Base-by-base conservation (phyloP, 176 grass and related monocot genomes). In the Saccharum officinarum region DNA sequence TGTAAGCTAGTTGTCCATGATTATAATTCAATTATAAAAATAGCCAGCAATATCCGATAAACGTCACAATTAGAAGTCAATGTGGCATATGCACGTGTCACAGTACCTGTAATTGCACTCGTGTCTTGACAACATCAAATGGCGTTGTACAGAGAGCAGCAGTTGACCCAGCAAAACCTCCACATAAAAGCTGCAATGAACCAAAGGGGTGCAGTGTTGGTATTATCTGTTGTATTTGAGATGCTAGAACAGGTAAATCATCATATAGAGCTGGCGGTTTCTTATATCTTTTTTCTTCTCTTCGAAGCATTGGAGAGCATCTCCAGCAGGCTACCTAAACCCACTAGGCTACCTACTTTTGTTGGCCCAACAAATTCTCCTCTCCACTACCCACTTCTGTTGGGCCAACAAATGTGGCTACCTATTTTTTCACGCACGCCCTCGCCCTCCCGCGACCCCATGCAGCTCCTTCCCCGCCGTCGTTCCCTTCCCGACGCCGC, bases 81-180 rank as follows among this genome's bases (percentile, higher is more conserved):
- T 25, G 11, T 50, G 59, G 25, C 46, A 67, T 25, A 37, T 65
- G 18, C 34, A 90, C 25, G n/a, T 71, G n/a, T 81, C 30, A 73
- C 54, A 59, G 80, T 83, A 98, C 96, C 90, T 95, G 93, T 81
- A 92, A 92, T 72, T 98, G 96, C 69, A 95, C 76, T 74, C 91
- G 78, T 64, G 96, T 98, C 71, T 95, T 98, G 26, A 92, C 83
- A 55, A 95, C 93, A 92, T 95, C 93, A 45, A 98, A 98, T 64
- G 96, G 96, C 68, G 88, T 98, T 49, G 96, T 94, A 84, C 90
- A 94, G 39, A 95, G 47, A 46, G 96, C 96, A 83, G 96, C 96
- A 75, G 91, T 94, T 8, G 87, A 92, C 82, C 96, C 96, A 86
- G 96, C 91, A 71, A 98, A 64, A 73, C 93, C 93, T 75, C 93